A percentile compares a stretch with the other conserved stretches of the same genome.
Conservation (phyloP, 805 yeast species). For the Candida boidinii region DNA sequence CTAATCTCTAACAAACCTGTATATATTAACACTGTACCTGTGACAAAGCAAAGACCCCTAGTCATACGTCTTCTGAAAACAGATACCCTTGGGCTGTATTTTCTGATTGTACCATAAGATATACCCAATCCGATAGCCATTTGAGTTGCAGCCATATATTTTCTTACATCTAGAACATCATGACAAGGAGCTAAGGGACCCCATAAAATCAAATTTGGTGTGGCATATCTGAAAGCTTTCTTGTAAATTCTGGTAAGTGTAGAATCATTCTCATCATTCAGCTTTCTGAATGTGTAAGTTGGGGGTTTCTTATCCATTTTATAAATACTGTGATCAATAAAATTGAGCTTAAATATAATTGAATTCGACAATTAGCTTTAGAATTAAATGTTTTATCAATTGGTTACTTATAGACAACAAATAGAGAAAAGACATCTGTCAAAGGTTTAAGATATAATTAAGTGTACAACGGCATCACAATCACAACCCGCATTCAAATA, state of each 20-base stretch:
- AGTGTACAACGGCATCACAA: too few species aligned
- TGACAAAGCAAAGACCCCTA: conserved; percentile 7
- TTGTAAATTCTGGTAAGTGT: conserved; percentile 10
- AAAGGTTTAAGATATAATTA: too few species aligned
- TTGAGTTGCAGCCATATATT: conserved; percentile 18
- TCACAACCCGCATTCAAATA: too few species aligned
- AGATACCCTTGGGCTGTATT: conserved; percentile 2
- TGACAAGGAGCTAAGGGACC: conserved; percentile 28
- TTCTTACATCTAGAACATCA: conserved; percentile 20
- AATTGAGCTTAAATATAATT: too few species aligned
- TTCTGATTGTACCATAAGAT: conserved; percentile 6
- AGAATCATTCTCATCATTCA: conserved; percentile 18
- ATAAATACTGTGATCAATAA: too few species aligned
- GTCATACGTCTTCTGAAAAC: conserved; percentile 4
- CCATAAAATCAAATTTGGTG: conserved; percentile 20
- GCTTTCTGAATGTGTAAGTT: conserved; percentile 9
- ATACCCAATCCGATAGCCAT: conserved; percentile 14
- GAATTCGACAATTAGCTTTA: too few species aligned
- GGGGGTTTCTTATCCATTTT: conserved; percentile 1
- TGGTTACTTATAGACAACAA: too few species aligned
- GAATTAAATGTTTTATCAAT: too few species aligned
- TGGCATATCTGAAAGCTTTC: conserved; percentile 17
- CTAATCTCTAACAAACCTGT: conserved; percentile 11
- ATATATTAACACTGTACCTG: conserved; percentile 9
- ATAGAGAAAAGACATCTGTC: too few species aligned